Evolutionary conservation across 768 basidiomycete species (phyloP), one percentile per base, ranked within the genome.

Genomic region (Suillus variegatus): DNA sequence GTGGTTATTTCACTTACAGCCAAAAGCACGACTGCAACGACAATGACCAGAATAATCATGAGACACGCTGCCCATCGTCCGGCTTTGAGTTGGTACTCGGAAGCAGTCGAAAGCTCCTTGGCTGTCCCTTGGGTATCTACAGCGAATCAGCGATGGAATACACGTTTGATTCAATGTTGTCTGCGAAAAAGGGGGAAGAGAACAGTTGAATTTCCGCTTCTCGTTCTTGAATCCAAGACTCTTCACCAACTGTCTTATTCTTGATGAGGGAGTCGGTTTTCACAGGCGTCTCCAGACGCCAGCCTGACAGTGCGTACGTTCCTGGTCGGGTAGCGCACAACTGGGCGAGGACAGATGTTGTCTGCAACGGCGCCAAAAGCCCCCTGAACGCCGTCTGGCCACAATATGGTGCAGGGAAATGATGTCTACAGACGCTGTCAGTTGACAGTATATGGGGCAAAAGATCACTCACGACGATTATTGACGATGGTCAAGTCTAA

Each of bases 101-200:
- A 88, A 5, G 97, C 97, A 18, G 91, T 92, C 2, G 85, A 88
- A 41, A 99, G 84, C 77, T 99, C 96, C 66, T 91, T 88, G 2
- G 92, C 87, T 16, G 95, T 97, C 46, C 87, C 87, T 2, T 86
- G 80, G 1, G 94, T 95, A 74, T 98, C 92, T 38, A 85, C 85
- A 0, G 90, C 88, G 61, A 98, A 28, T 28, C 28, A 28, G 28
- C 28, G 28, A 28, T 91, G 0, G 91, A 93, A 18, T 89, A 91
- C 46, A 99, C 89, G 72, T 99, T 99, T 49, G 88, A 87, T 75
- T 97, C 95, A 72, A 99, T 97, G 71, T 97, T 97, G 73, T 98
- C 97, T 98, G 71, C 16, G 64, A 41, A 49, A n/a, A 61, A 60
- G 60, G 63, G 4, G 28, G 28, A 25, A 6, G 18, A 6, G 60